Conservation (phyloP, 2,329 filamentous ascomycete species). For the Penicillium brasilianum region DNA sequence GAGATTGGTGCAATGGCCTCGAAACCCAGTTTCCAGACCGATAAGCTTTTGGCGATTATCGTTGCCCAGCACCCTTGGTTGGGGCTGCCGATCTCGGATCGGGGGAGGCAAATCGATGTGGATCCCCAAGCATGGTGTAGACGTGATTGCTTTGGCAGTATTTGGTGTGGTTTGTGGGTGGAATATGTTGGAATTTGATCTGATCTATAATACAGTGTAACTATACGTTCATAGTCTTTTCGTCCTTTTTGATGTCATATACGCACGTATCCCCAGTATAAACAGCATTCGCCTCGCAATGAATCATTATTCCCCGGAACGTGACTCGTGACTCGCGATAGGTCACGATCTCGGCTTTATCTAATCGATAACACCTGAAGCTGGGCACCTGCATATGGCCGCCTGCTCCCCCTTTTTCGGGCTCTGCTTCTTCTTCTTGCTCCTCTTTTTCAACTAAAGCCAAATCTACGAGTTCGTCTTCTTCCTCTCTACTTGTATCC, state of each 20-base stretch:
- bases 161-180: neutral
- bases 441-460: neutral
- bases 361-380: conserved; percentile 28
- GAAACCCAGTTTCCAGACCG: conserved; percentile 5
- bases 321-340: conserved; percentile 12
- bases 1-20: neutral
- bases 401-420: conserved; percentile 6
- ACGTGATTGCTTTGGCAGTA: neutral
- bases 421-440: neutral
- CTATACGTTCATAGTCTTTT: neutral
- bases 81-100: conserved; percentile 15
- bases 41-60: conserved; percentile 15
- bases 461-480: neutral
- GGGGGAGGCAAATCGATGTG: conserved; percentile 7
- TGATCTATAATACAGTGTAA: neutral
- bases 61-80: conserved; percentile 3
- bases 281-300: neutral
- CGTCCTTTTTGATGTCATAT: neutral
- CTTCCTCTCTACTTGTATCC: neutral
- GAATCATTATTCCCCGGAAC: neutral
- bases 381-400: conserved; percentile 17
- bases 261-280: neutral
- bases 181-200: neutral
- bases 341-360: conserved; percentile 32
- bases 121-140: neutral